Evolutionary conservation across 106 monocot species (phyloP), one percentile per base, ranked within the genome.

Genomic region (Cymbidium sinense): DNA sequence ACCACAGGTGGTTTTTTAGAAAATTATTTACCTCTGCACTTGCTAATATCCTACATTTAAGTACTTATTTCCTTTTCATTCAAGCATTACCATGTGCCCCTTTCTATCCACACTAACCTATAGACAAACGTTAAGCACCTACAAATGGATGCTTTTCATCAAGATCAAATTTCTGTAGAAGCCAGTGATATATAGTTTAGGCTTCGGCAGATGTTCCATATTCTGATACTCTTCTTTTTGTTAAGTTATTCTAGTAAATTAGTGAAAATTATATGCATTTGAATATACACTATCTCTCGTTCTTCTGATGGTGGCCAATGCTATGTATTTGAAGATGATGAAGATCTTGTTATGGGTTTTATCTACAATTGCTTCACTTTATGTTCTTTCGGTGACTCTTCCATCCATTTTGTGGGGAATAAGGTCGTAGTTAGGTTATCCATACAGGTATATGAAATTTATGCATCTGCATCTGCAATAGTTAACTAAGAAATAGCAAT

Each of bases 1-100:
- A 77, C 73, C 58, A 86, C 94, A 81, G 89, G 94, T 70, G n/a
- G 54, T 67, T 73, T 41, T 37, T 39, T 23, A 21, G 20, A 29
- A 7, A 3, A 21, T 4, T 47, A 41, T 37, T 41, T 73, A 7
- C n/a, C 21, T 73, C 39, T 29, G 30, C 34, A 41, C 2, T 36
- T 73, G 15, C 36, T 37, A 58, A 58, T 7, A 58, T 58, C 58
- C 58, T 23, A 58, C n/a, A 58, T 58, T 58, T 58, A 23, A 21
- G 4, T 58, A 58, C 23, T 1, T n/a, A 58, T 11, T n/a, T 21
- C 58, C 8, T n/a, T 11, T 58, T 58, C 21, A 23, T 25, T 58
- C 58, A 58, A 58, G 21, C 58, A n/a, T 58, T 41, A 13, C 1
- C 47, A 13, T 47, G 47, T 47, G 47, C 47, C 15, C 47, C 15